These are phyloP conservation scores for Phycomyces blakesleeanus DNA, from an alignment of 192 early-diverging fungal genomes.

Conservation along the genomic window DNA sequence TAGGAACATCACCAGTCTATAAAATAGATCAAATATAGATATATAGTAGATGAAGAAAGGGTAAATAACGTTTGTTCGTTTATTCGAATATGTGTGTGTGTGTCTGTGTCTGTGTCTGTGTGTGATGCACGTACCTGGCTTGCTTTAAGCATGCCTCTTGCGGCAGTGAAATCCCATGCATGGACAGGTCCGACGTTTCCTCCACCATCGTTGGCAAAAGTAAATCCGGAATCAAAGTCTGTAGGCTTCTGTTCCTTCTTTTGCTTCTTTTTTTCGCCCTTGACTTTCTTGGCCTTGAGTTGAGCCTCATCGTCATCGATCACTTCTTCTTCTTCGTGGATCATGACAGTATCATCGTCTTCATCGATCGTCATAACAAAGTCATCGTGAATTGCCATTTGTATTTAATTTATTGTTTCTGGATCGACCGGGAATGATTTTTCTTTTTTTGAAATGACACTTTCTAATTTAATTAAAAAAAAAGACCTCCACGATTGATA, in stretches of 20 bases:
- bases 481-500: no score
- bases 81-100: no score
- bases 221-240: constrained; percentile 71
- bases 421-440: background rate
- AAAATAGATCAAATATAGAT: background rate
- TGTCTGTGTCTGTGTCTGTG: background rate
- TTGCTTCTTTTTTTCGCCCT: constrained; percentile 15
- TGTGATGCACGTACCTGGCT: constrained; percentile 40
- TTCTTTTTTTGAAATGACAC: background rate
- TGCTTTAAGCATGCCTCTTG: constrained; percentile 66
- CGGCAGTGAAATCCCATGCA: constrained; percentile 79
- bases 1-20: constrained; percentile 6
- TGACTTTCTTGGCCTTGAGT: constrained; percentile 21
- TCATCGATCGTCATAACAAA: constrained; percentile 76
- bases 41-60: background rate
- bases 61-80: no score
- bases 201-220: constrained; percentile 75
- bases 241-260: constrained; percentile 32
- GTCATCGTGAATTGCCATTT: constrained; percentile 32
- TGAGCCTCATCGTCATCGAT: constrained; percentile 13
- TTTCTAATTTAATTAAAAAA: background rate
- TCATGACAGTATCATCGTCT: constrained; percentile 53
- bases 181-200: constrained; percentile 52
- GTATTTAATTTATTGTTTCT: background rate
- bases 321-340: constrained; percentile 37